A percentile compares a stretch with the other conserved stretches of the same genome.
These are phyloP conservation scores for Aschersonia sp. DNA, from an alignment of 2,329 filamentous ascomycete genomes.

Conservation along the genomic window DNA sequence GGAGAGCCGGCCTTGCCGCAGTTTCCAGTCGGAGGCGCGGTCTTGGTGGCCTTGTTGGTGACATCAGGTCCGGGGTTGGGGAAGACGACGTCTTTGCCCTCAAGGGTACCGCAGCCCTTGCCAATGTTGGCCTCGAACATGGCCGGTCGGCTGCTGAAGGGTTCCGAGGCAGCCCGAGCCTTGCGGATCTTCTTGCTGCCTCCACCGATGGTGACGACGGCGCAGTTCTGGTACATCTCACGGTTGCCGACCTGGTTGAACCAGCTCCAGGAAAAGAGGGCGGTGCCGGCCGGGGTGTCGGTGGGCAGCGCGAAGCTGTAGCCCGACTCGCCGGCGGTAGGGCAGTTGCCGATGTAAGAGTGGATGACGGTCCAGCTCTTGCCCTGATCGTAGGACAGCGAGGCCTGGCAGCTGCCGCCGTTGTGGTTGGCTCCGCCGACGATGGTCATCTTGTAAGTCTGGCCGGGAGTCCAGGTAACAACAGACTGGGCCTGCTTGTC, in stretches of 20 bases:
- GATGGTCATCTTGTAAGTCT: slow-evolving; percentile 47
- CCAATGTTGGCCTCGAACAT: slow-evolving; percentile 59
- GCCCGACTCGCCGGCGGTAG: slow-evolving; percentile 24
- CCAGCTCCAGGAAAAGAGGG: slow-evolving; percentile 63
- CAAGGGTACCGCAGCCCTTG: slow-evolving; percentile 42
- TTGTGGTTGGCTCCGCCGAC: slow-evolving; percentile 46
- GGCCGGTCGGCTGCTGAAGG: slow-evolving; percentile 43
- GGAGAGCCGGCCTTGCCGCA: no score
- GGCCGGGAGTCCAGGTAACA: slow-evolving; percentile 47
- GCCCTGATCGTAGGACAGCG: slow-evolving; percentile 59
- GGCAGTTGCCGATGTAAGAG: slow-evolving; percentile 40
- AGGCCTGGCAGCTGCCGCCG: slow-evolving; percentile 65
- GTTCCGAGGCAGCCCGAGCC: slow-evolving; percentile 11
- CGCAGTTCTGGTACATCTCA: slow-evolving; percentile 83
- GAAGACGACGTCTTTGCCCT: slow-evolving; percentile 44
- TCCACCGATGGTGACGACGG: slow-evolving; percentile 46
- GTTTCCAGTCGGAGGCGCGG: slow-evolving; percentile 16
- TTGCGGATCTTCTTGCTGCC: slow-evolving; percentile 12
- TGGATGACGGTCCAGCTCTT: slow-evolving; percentile 53
- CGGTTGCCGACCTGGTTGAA: slow-evolving; percentile 64
- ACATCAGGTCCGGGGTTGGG: slow-evolving; percentile 49
- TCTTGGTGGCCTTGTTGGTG: slow-evolving; percentile 18
- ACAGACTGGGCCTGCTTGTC: slow-evolving; percentile 34
- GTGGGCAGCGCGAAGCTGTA: slow-evolving; percentile 54
- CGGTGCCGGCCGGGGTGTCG: slow-evolving; percentile 43